phyloP scores from a whole-genome alignment of 2,329 filamentous ascomycete species.

The Pseudogymnoascus sp. region DNA sequence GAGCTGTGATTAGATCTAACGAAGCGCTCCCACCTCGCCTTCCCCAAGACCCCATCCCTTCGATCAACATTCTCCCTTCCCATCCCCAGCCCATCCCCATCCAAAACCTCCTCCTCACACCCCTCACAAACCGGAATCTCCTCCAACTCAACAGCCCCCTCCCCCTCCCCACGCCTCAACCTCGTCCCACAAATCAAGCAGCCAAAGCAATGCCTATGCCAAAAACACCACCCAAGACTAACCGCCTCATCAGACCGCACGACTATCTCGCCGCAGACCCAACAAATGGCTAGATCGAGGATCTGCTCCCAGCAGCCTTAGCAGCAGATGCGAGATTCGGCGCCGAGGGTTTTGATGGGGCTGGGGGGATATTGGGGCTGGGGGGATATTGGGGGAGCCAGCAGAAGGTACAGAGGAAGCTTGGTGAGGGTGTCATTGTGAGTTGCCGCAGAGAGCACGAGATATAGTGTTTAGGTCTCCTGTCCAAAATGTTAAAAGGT shows the following conservation, averaged over 20 bases:
- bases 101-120: conserved; percentile 37
- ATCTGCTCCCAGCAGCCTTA: conserved; percentile 38
- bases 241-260: conserved; percentile 46
- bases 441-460: not conserved
- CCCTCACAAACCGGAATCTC: conserved; percentile 42
- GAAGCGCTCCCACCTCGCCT: conserved; percentile 35
- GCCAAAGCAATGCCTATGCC: conserved; percentile 49
- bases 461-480: not conserved
- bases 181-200: conserved; percentile 40
- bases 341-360: conserved; percentile 34
- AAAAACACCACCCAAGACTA: conserved; percentile 54
- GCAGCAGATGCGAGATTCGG: conserved; percentile 42
- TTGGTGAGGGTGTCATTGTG: not conserved
- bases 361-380: conserved; percentile 31
- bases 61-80: conserved; percentile 18
- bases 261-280: conserved; percentile 49
- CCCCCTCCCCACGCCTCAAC: conserved; percentile 9
- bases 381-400: conserved; percentile 34
- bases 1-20: conserved; percentile 38
- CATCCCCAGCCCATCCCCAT: conserved; percentile 3
- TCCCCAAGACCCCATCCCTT: conserved; percentile 30
- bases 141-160: conserved; percentile 34
- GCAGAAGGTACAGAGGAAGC: conserved; percentile 50
- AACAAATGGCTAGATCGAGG: conserved; percentile 47
- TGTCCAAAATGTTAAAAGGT: not conserved